Base-by-base conservation (phyloP, 768 basidiomycete species). In the Mycena epipterygia region DNA sequence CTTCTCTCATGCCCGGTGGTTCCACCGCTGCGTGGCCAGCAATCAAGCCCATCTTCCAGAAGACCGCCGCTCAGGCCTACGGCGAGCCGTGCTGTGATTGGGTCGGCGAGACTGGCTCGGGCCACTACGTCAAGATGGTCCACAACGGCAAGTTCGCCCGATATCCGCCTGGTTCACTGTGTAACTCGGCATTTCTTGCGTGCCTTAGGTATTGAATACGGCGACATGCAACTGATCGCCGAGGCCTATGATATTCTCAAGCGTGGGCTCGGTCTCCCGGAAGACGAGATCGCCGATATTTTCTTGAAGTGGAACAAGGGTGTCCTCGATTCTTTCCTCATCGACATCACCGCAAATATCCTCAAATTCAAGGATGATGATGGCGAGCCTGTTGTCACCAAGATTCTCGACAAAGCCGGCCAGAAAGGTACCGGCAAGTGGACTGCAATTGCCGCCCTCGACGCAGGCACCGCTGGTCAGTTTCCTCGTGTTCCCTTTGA, bases 101-200 rank as follows among this genome's bases (percentile, higher is more conserved):
- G 98, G 97, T 99, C 76, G 98, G 98, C 52, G 94, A 97, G 83
- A 93, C 91, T 71, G 98, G 96, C 68, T 87, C 95, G 55, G 97
- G 96, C 33, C 97, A 99, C 87, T 99, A 99, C 83, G 97, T 99
- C 83, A 99, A 99, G 88, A 99, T 99, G 97, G 97, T 99, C 71
- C 97, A 99, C 87, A 95, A 96, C 68, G 95, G 95, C 92, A 81
- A 77, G 79, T 80, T 63, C 58, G 68, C 74, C 62, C 68, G 64
- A 62, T 67, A 76, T 42, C 58, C 8, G 35, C 29, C 42, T 67
- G 52, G 49, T 29, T 52, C 25, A 60, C 17, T 42, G 44, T 65
- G 52, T 67, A 64, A 60, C 35, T 61, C 44, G 42, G 58, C 41
- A 57, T 71, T 51, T 52, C 76, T 51, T 35, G 63, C 55, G 55